phyloP scores from a whole-genome alignment of 176 grass and related monocot genomes.

The Lolium rigidum region DNA sequence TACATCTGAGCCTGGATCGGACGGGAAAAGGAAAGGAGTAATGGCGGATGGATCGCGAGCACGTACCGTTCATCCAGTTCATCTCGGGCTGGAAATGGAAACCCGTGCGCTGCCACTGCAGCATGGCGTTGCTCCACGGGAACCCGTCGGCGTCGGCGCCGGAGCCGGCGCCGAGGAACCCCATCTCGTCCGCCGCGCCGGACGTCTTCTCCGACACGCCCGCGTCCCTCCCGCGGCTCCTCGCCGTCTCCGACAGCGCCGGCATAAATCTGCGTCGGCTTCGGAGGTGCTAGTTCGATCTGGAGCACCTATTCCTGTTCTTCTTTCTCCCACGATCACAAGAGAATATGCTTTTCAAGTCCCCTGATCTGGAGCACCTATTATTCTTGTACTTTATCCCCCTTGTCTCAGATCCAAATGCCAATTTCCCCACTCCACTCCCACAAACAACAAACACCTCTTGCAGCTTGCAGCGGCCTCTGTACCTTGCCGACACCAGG shows the following conservation, averaged over 20 bases:
- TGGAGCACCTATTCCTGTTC: neutral
- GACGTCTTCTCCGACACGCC: conserved; percentile 72
- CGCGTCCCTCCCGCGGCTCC: conserved; percentile 37
- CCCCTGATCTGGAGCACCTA: too few relatives aligned
- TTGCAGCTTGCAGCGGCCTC: conserved; percentile 27
- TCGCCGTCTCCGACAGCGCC: neutral
- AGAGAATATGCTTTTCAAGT: neutral
- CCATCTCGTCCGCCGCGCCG: neutral
- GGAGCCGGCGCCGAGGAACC: neutral
- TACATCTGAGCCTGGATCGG: too few relatives aligned
- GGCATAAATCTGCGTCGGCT: neutral
- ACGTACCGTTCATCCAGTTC: conserved; percentile 77
- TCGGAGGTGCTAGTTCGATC: neutral
- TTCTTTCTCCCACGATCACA: neutral
- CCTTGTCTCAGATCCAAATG: neutral
- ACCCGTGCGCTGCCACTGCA: conserved; percentile 66
- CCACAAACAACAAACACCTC: conserved; percentile 31
- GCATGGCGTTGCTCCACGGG: conserved; percentile 66
- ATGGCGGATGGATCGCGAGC: neutral
- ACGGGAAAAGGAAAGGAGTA: neutral
- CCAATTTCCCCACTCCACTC: neutral
- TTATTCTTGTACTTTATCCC: neutral
- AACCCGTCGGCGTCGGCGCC: conserved; percentile 16
- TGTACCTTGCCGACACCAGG: neutral
- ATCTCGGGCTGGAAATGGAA: conserved; percentile 79